These are phyloP conservation scores for Tetrahymena malaccensis DNA, from an alignment of 73 alveolate genomes.

Conservation along the genomic window DNA sequence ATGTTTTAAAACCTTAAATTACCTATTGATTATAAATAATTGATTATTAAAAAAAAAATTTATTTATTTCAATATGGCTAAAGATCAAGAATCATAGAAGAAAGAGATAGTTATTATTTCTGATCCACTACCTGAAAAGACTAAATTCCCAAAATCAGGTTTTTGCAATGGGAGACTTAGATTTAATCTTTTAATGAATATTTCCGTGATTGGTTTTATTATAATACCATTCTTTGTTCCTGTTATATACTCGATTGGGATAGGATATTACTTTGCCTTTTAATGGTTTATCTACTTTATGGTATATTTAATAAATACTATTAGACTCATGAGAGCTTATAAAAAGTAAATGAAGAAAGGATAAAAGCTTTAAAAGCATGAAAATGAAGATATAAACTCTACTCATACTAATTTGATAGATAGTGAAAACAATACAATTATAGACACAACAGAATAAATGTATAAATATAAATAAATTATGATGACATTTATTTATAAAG, in stretches of 20 bases:
- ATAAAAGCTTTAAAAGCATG: not conserved
- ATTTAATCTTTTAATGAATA: conserved; percentile 6
- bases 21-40: too few species aligned
- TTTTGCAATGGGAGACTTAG: conserved; percentile 39
- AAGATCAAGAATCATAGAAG: not conserved
- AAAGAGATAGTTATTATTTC: not conserved
- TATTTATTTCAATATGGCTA: not conserved
- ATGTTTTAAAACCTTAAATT: too few species aligned
- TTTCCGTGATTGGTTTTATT: not conserved
- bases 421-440: not conserved
- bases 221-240: conserved; percentile 9
- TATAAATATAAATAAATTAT: not conserved
- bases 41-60: too few species aligned
- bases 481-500: conserved; percentile 46
- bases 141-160: not conserved
- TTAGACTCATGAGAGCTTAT: not conserved
- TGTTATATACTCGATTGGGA: not conserved
- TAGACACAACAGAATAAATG: not conserved
- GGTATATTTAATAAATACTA: not conserved
- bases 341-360: too few species aligned
- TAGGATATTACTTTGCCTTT: not conserved
- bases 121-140: not conserved
- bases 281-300: not conserved
- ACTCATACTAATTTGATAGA: not conserved
- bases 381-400: not conserved